Evolutionary conservation across 2,329 filamentous ascomycete genomes (phyloP), one percentile per base, ranked within the genome.

Genomic region (Hypoxylon rubiginosum): DNA sequence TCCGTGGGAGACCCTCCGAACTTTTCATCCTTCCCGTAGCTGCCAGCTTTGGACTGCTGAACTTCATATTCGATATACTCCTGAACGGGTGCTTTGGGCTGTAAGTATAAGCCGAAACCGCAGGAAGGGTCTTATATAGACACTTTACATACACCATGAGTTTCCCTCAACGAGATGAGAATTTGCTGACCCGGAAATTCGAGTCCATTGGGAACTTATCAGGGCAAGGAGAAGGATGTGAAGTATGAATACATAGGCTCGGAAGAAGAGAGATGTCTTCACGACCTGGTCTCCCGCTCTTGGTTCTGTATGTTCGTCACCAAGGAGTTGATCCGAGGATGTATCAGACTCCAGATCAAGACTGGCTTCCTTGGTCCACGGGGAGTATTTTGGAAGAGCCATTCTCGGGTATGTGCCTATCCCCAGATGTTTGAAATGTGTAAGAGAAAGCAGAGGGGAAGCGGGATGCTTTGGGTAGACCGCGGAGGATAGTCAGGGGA

Each of bases 141-240:
- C 21, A n/a, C 26, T 10, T 17, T 4, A 52, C 50, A 15, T 52
- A 52, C 50, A 52, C 30, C 50, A 52, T 13, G 50, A 21, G 10
- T 15, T 15, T 15, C 50, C 50, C 17, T 52, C 30, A 21, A n/a
- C 3, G 10, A 28, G 28, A n/a, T 17, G 13, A 4, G 10, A 21
- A 10, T 13, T 34, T 6, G 21, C 3, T 3, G 15, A 21, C 48
- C 15, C 9, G 5, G n/a, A 17, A 13, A 24, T 10, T 3, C 19
- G 30, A 30, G 7, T 32, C 48, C 48, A 51, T 34, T 24, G 48
- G 3, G 21, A 32, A 34, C 26, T 21, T 34, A 19, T 30, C n/a
- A 51, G 15, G 15, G 32, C 48, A 15, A 32, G 17, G 15, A 34
- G 15, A 10, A 51, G 28, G 15, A 51, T 17, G 8, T 51, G 48